Evolutionary conservation across 2,329 filamentous ascomycete genomes (phyloP).

Genomic region (Pseudogymnoascus sp.): DNA sequence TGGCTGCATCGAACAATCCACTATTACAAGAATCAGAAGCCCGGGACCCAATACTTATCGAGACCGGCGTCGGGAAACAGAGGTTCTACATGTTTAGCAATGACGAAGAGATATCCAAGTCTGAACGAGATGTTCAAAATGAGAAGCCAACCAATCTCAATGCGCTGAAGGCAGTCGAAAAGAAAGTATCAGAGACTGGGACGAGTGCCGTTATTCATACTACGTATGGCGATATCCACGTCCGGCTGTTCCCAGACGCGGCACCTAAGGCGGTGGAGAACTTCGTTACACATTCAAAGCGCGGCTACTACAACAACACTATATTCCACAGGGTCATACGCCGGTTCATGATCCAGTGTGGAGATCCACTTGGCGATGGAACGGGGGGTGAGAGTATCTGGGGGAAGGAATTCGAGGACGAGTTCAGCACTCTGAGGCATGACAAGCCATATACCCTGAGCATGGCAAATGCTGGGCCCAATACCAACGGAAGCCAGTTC

Average conservation of each 20-base stretch:
- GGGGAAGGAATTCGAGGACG: constrained; percentile 87
- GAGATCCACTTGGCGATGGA: constrained; percentile 80
- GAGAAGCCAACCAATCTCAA: constrained; percentile 71
- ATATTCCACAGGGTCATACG: constrained; percentile 96
- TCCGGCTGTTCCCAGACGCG: constrained; percentile 85
- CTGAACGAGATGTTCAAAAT: constrained; percentile 84
- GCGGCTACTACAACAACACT: constrained; percentile 93
- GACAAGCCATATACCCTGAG: constrained; percentile 94
- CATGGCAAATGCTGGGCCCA: constrained; percentile 95
- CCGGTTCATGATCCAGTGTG: constrained; percentile 95
- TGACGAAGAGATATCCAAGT: constrained; percentile 73
- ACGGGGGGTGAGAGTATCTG: constrained; percentile 88
- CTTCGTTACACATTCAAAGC: constrained; percentile 83
- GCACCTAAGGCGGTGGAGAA: constrained; percentile 96
- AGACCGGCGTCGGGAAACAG: constrained; percentile 76
- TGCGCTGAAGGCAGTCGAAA: constrained; percentile 43
- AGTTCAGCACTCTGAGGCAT: constrained; percentile 84
- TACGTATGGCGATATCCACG: constrained; percentile 84
- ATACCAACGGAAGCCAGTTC: constrained; percentile 94
- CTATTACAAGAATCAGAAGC: constrained; percentile 85
- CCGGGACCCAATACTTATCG: constrained; percentile 79
- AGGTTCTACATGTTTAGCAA: constrained; percentile 99
- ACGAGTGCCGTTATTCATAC: constrained; percentile 83
- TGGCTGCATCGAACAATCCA: constrained; percentile 93
- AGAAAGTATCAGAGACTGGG: constrained; percentile 63